Conservation (phyloP, 2,329 filamentous ascomycete genomes). For the Venturiaceae sp. region DNA sequence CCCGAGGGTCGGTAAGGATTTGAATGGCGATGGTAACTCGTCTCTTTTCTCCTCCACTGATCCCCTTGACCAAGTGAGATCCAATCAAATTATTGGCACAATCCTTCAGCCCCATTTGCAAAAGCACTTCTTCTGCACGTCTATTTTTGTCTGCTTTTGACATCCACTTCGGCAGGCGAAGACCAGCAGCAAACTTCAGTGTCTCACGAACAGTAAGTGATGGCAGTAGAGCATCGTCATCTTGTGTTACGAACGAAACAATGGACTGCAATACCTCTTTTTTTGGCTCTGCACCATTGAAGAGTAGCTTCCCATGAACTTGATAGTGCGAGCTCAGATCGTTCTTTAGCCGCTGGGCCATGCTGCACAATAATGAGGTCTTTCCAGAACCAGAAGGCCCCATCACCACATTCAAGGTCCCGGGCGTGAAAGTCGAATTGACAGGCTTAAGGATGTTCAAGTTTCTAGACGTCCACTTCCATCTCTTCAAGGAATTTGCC, state of each 20-base stretch:
- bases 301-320: constrained; percentile 50
- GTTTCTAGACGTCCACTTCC: constrained; percentile 27
- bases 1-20: constrained; percentile 63
- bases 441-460: constrained; percentile 47
- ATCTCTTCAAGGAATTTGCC: constrained; percentile 44
- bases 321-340: constrained; percentile 53
- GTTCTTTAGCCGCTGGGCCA: constrained; percentile 58
- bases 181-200: constrained; percentile 56
- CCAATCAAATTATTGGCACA: constrained; percentile 68
- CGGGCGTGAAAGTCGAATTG: no score
- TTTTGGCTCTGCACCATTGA: constrained; percentile 59
- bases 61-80: constrained; percentile 63
- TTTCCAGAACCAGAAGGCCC: constrained; percentile 71
- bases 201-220: constrained; percentile 70
- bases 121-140: constrained; percentile 59
- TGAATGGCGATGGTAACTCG: constrained; percentile 71
- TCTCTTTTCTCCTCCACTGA: constrained; percentile 70
- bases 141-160: constrained; percentile 55
- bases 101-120: constrained; percentile 70
- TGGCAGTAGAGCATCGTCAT: constrained; percentile 65
- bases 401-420: no score
- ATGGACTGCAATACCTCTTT: constrained; percentile 60
- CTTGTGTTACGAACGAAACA: constrained; percentile 69
- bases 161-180: constrained; percentile 64
- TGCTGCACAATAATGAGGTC: constrained; percentile 62